Percentiles rank a stretch among this genome's conserved stretches.
Conservation (phyloP, 371 early-diverging fungal species). For the Zancudomyces culisetae region DNA sequence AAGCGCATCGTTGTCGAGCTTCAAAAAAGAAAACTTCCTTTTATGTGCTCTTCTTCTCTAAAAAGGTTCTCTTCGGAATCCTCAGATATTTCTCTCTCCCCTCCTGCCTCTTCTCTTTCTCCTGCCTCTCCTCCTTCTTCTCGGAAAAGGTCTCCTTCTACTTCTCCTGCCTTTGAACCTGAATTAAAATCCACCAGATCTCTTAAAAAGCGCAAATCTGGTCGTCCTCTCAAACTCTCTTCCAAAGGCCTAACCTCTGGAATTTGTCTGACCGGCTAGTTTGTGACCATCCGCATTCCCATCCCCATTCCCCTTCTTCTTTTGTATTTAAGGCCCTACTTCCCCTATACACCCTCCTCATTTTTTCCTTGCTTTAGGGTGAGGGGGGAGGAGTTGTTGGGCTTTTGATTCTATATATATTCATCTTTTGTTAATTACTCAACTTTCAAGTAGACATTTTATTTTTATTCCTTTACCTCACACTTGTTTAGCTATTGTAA, state of each 20-base stretch:
- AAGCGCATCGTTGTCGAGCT: slow-evolving; percentile 21
- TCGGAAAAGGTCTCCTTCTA: background rate
- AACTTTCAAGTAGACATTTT: too few species aligned
- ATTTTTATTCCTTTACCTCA: too few species aligned
- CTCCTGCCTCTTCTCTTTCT: background rate
- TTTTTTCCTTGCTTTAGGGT: too few species aligned
- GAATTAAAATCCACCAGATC: background rate
- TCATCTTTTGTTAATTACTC: too few species aligned
- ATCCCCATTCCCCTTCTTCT: too few species aligned
- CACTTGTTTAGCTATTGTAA: too few species aligned
- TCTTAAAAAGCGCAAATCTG: slow-evolving; percentile 1
- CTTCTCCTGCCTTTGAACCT: background rate
- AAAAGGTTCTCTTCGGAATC: too few species aligned
- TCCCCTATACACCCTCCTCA: too few species aligned
- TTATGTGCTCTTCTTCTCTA: slow-evolving; percentile 22
- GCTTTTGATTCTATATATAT: too few species aligned
- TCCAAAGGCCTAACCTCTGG: background rate
- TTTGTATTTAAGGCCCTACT: too few species aligned
- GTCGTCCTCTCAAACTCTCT: background rate
- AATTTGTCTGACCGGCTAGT: background rate
- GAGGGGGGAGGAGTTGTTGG: too few species aligned
- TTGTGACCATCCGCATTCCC: too few species aligned
- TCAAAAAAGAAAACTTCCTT: slow-evolving; percentile 21
- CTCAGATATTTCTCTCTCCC: background rate
- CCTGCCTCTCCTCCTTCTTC: background rate